Percentiles rank a stretch among this genome's conserved stretches.
Evolutionary conservation across 2,329 filamentous ascomycete species (phyloP).

Genomic region (Chrysosporium keratinophilum): DNA sequence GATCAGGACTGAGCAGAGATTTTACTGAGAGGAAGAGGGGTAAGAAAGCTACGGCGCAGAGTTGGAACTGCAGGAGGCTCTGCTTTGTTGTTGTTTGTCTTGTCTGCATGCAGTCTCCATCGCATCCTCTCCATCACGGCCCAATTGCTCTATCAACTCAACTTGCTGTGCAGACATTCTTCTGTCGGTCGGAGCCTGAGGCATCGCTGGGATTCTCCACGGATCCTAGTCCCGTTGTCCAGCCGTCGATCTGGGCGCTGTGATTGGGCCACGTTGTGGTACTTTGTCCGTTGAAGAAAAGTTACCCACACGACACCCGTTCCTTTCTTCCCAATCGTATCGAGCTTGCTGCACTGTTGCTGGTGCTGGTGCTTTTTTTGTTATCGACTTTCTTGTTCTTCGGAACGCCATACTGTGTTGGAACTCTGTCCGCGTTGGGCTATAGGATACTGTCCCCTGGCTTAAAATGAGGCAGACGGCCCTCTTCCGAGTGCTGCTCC

Average conservation of each 20-base stretch:
- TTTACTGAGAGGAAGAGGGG: not conserved
- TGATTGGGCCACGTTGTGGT: conserved; percentile 19
- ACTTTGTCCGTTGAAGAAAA: not conserved
- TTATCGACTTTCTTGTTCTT: not conserved
- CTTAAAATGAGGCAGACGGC: conserved; percentile 58
- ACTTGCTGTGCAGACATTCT: too few relatives aligned
- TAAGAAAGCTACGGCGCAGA: not conserved
- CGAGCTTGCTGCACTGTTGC: not conserved
- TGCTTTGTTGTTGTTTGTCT: not conserved
- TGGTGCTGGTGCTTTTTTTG: not conserved
- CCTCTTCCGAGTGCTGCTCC: conserved; percentile 47
- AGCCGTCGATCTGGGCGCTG: conserved; percentile 5
- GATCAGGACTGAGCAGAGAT: not conserved
- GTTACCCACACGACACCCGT: not conserved
- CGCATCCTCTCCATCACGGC: not conserved
- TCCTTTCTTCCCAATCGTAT: not conserved
- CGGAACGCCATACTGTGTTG: not conserved
- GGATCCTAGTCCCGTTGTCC: not conserved
- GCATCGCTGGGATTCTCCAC: not conserved
- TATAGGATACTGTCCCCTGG: conserved; percentile 3
- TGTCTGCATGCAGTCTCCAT: not conserved
- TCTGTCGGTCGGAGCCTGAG: not conserved
- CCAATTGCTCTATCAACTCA: not conserved
- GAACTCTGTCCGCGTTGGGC: not conserved
- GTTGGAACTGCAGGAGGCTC: not conserved